Evolutionary conservation across 1,139 yeast species (phyloP).

Genomic region (Hyphopichia khmerensis): DNA sequence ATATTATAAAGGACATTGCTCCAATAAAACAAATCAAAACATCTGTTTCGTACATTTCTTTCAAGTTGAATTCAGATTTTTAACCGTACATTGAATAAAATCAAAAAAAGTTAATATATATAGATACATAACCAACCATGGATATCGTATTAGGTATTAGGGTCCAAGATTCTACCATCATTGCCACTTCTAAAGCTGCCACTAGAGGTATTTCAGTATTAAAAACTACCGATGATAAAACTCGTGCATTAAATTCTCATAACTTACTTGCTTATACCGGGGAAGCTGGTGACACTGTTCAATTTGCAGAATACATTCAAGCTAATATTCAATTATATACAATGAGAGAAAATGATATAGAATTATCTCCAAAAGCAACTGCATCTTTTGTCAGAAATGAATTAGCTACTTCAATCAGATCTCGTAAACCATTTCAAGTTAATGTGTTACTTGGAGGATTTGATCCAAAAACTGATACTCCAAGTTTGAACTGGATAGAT

Average conservation of each 20-base stretch:
- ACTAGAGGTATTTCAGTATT: constrained; percentile 91
- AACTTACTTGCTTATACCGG: constrained; percentile 89
- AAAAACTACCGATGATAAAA: constrained; percentile 86
- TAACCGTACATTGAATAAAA: background rate
- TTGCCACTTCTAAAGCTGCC: constrained; percentile 92
- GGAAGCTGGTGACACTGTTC: constrained; percentile 97
- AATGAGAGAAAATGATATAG: constrained; percentile 78
- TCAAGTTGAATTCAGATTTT: background rate
- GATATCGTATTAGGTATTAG: constrained; percentile 87
- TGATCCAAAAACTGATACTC: constrained; percentile 60
- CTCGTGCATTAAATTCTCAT: constrained; percentile 72
- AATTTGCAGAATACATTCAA: constrained; percentile 90
- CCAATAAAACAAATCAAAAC: background rate
- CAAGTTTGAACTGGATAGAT: constrained; percentile 86
- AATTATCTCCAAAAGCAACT: constrained; percentile 79
- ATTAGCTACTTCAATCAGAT: constrained; percentile 83
- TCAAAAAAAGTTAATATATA: too few species aligned
- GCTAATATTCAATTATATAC: constrained; percentile 89
- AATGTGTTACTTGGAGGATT: constrained; percentile 86
- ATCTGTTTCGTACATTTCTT: background rate
- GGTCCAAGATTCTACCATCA: constrained; percentile 74
- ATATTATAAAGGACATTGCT: background rate
- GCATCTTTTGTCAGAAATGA: constrained; percentile 88
- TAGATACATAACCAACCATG: constrained; percentile 45
- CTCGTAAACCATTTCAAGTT: constrained; percentile 91